Evolutionary conservation across 768 basidiomycete species (phyloP).

Genomic region (Termitomyces sp.): DNA sequence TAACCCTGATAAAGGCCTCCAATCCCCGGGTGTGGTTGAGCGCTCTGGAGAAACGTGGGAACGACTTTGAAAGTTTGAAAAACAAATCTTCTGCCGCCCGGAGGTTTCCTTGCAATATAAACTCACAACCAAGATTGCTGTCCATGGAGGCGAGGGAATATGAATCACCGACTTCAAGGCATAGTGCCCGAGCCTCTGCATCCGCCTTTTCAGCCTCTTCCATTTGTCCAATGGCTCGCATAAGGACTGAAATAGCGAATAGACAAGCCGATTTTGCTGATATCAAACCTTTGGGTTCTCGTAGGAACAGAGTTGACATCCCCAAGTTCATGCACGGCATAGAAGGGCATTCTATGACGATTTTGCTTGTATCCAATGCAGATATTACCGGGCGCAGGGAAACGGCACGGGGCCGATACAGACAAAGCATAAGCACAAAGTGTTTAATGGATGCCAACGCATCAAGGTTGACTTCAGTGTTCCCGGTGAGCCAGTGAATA

Average conservation of each 20-base stretch:
- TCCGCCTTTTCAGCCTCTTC: background rate
- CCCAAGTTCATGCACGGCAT: background rate
- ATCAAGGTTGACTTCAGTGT: background rate
- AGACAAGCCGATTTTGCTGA: background rate
- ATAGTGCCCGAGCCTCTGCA: background rate
- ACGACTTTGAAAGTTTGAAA: background rate
- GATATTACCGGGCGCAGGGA: background rate
- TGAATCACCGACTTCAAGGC: background rate
- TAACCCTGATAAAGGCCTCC: background rate
- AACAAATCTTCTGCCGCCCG: background rate
- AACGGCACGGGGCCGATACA: background rate
- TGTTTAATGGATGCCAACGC: background rate
- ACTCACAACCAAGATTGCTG: background rate
- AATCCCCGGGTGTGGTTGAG: background rate
- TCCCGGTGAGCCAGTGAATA: background rate
- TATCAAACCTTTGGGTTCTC: too few relatives aligned
- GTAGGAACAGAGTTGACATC: background rate
- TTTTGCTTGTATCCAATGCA: background rate
- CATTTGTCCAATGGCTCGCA: background rate
- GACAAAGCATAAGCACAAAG: background rate
- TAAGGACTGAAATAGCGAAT: background rate
- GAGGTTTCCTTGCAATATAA: background rate
- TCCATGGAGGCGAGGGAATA: background rate
- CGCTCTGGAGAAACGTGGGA: background rate
- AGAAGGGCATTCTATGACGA: background rate